A percentile compares a stretch with the other conserved stretches of the same genome.
Conservation (phyloP, 345 rosid species). For the Aegle marmelos region DNA sequence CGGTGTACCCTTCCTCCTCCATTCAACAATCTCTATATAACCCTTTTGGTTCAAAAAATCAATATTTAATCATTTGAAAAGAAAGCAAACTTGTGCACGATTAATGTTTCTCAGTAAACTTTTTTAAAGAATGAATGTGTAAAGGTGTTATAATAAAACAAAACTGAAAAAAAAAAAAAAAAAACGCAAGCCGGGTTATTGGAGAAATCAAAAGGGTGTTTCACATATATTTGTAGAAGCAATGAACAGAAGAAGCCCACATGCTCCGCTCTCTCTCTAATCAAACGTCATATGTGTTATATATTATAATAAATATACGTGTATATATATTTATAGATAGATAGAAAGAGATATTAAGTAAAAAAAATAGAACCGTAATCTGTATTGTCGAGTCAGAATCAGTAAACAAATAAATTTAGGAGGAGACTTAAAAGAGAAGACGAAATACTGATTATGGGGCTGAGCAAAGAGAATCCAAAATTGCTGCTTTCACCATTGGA, state of each 20-base stretch:
- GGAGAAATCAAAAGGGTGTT: conserved; percentile 13
- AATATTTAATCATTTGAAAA: conserved; percentile 22
- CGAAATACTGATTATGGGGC: background rate
- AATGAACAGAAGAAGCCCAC: conserved; percentile 46
- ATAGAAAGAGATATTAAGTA: background rate
- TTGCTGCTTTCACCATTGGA: conserved; percentile 5
- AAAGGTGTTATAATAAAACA: background rate
- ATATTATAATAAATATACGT: conserved; percentile 14
- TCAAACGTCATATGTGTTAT: conserved; percentile 52
- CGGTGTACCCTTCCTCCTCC: conserved; percentile 59
- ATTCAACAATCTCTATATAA: conserved; percentile 30
- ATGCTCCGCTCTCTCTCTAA: conserved; percentile 40
- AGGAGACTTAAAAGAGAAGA: background rate
- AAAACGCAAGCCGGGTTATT: conserved; percentile 24
- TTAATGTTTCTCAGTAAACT: conserved; percentile 2
- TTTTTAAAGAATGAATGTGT: conserved; percentile 15
- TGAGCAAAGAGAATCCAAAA: background rate
- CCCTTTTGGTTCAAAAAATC: conserved; percentile 4
- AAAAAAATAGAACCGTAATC: background rate
- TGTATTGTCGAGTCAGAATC: background rate
- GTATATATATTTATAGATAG: background rate
- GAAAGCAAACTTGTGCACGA: conserved; percentile 24
- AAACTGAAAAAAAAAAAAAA: conserved; percentile 13
- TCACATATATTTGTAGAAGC: conserved; percentile 14
- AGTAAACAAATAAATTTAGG: background rate